These are phyloP conservation scores for Umbelopsis vinacea DNA, from an alignment of 192 early-diverging fungal genomes.

Conservation along the genomic window DNA sequence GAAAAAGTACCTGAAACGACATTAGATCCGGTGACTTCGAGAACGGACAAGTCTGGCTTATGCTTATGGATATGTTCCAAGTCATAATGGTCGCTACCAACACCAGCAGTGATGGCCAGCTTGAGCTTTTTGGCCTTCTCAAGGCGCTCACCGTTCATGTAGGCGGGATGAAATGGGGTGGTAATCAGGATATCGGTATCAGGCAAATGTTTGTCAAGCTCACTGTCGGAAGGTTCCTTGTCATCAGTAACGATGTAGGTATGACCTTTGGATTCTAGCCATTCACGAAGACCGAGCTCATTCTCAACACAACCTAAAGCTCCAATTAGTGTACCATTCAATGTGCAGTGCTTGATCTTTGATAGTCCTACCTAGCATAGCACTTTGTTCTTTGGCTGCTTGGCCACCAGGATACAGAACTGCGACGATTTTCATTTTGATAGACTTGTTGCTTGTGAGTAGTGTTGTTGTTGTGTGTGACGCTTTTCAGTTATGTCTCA, in stretches of 20 bases:
- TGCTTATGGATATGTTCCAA: no score
- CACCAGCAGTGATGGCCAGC: conserved; percentile 29
- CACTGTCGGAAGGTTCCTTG: conserved; percentile 6
- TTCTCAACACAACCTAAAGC: conserved; percentile 16
- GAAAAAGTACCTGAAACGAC: background rate
- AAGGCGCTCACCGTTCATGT: conserved; percentile 27
- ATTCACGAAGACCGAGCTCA: conserved; percentile 19
- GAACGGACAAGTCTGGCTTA: conserved; percentile 14
- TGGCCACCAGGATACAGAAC: conserved; percentile 14
- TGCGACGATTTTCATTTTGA: conserved; percentile 19
- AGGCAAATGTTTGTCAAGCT: conserved; percentile 33
- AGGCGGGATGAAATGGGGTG: conserved; percentile 30
- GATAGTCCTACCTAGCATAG: background rate
- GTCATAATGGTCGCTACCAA: conserved; percentile 26
- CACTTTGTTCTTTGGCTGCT: conserved; percentile 9
- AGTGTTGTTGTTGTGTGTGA: background rate
- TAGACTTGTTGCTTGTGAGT: background rate
- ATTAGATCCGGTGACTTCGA: conserved; percentile 33
- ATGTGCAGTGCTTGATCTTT: no score
- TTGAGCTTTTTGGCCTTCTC: conserved; percentile 35
- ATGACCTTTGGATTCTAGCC: conserved; percentile 19
- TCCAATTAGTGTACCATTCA: background rate
- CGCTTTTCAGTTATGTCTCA: no score
- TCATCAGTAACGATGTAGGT: conserved; percentile 6
- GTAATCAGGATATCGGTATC: conserved; percentile 33